phyloP scores from a whole-genome alignment of 441 rosid genomes.

The Pelargonium fulgidum region DNA sequence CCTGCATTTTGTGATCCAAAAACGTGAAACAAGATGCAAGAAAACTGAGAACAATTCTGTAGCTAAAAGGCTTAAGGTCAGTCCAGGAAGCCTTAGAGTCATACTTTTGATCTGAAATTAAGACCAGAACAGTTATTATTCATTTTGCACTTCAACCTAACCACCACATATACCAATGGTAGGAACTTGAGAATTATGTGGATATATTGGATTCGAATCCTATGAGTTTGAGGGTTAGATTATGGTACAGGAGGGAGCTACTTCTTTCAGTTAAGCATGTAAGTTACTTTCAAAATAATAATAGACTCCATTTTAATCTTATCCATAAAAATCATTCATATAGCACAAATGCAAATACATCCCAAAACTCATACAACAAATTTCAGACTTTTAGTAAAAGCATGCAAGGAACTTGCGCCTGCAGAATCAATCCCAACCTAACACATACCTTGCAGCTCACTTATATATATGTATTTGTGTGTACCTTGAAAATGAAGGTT shows the following conservation, averaged over 20 bases:
- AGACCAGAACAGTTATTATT: background rate
- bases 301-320: background rate
- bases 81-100: background rate
- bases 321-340: background rate
- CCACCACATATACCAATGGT: background rate
- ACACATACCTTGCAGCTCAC: too few species aligned
- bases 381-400: too few species aligned
- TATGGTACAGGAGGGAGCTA: background rate
- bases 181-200: background rate
- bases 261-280: background rate
- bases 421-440: too few species aligned
- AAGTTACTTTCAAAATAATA: background rate
- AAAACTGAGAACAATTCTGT: constrained; percentile 1
- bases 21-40: constrained; percentile 13
- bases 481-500: constrained; percentile 6
- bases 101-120: background rate
- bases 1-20: constrained; percentile 38
- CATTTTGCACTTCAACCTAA: background rate
- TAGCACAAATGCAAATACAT: too few species aligned
- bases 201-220: background rate
- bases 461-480: too few species aligned
- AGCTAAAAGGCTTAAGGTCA: background rate
- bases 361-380: background rate
- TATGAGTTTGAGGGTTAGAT: background rate
- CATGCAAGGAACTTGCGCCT: too few species aligned